Base-by-base conservation (phyloP, 2,329 filamentous ascomycete species). In the Aspergillus alliaceus region DNA sequence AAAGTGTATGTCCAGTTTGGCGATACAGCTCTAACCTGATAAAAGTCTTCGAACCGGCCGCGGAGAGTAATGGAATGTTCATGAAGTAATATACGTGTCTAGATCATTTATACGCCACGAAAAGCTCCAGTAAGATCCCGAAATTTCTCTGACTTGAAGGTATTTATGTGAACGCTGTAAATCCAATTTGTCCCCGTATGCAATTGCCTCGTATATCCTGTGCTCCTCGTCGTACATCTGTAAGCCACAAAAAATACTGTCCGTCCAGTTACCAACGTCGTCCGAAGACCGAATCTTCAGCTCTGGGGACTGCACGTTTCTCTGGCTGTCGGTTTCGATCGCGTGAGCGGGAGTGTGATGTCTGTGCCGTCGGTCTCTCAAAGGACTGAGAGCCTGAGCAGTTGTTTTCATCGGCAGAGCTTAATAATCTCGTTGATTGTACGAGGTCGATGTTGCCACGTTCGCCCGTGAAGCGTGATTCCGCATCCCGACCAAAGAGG, bases 401-500 rank as follows among this genome's bases (percentile, higher is more conserved):
- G 20, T 51, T 58, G 34, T 40, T 29, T 27, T 72, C 68, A 7
- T 70, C 67, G 2, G 61, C 63, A 18, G 69, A 61, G 14, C 54
- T 62, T 53, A 75, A 53, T 11, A 77, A 60, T 6, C 66, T 65
- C 31, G 69, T 69, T 27, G 68, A 69, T 42, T 75, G 68, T 29
- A 64, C 68, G 44, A 74, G 64, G 18, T 75, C 66, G 14, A 73
- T 72, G 39, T 78, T 75, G 25, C 75, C 77, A 51, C 76, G 71
- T 20, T 76, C 76, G 32, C 77, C 66, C 4, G 59, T 64, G 59
- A 66, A 75, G 46, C 79, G 77, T 35, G 74, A 72, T 63, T 86
- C 84, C 0, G 83, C 84, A 67, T 91, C 88, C 29, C 87, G 86
- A 61, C 86, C 86, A 79, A 99, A 99, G 56, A 99, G 82, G 50